Percentiles rank a stretch among this genome's conserved stretches.
These are phyloP conservation scores for Exutisphaerella laricina DNA, from an alignment of 2,329 filamentous ascomycete species.

Conservation along the genomic window DNA sequence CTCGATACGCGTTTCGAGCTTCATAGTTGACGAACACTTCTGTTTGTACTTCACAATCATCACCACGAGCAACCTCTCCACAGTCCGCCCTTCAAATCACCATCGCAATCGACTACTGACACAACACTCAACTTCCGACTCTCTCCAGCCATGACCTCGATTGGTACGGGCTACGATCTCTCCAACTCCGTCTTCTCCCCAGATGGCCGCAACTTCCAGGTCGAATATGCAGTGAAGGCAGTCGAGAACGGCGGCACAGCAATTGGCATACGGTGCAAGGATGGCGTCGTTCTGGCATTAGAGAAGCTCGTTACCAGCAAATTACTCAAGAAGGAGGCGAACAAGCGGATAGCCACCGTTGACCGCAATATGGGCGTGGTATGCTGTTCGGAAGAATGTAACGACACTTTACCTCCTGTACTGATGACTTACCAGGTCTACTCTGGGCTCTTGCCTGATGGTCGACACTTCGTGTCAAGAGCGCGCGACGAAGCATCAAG, in stretches of 20 bases:
- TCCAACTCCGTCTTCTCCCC: slow-evolving; percentile 99
- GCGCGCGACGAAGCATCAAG: slow-evolving; percentile 87
- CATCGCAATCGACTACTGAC: neutral
- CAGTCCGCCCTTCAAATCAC: neutral
- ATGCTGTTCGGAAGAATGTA: slow-evolving; percentile 38
- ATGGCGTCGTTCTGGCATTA: slow-evolving; percentile 90
- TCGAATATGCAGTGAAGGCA: slow-evolving; percentile 96
- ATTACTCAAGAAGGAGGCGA: slow-evolving; percentile 87
- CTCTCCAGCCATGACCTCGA: slow-evolving; percentile 68
- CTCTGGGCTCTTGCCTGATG: slow-evolving; percentile 90
- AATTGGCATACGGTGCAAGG: slow-evolving; percentile 93
- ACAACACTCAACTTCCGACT: slow-evolving; percentile 5
- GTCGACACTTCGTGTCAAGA: slow-evolving; percentile 88
- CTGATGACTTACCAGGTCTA: slow-evolving; percentile 59
- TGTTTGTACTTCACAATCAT: slow-evolving; percentile 2
- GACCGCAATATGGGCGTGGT: slow-evolving; percentile 93
- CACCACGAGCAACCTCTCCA: slow-evolving; percentile 3
- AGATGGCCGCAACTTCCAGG: slow-evolving; percentile 97
- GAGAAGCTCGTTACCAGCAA: slow-evolving; percentile 97
- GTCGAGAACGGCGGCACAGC: slow-evolving; percentile 97
- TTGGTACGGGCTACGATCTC: slow-evolving; percentile 99
- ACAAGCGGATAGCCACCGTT: slow-evolving; percentile 93
- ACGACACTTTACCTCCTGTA: neutral
- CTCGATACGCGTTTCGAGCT: slow-evolving; percentile 6
- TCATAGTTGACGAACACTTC: slow-evolving; percentile 2